A percentile compares a stretch with the other conserved stretches of the same genome.
These are phyloP conservation scores for Dipodascopsis tothii DNA, from an alignment of 805 yeast species.

Conservation along the genomic window DNA sequence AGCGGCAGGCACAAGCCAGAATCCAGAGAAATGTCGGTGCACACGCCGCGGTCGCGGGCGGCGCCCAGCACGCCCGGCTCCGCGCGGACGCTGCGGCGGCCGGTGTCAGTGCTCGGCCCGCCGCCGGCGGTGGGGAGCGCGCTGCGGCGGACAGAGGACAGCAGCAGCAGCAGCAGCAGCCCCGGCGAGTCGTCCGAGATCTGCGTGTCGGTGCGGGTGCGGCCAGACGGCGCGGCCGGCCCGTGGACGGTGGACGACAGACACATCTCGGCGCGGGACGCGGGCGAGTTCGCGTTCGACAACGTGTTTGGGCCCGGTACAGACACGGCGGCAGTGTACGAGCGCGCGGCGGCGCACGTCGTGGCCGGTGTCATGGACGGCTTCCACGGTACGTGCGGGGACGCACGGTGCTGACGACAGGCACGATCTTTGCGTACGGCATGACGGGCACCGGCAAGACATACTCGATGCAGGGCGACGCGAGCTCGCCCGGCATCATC, in stretches of 20 bases:
- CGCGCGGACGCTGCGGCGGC: no score
- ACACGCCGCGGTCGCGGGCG: no score
- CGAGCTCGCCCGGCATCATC: constrained; percentile 60
- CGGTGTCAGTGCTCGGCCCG: no score
- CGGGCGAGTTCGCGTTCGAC: constrained; percentile 68
- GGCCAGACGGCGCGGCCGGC: background rate
- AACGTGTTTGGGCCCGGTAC: constrained; percentile 53
- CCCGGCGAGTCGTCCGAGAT: no score
- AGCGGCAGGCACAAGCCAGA: no score
- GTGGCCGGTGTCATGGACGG: constrained; percentile 58
- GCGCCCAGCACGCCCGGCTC: no score
- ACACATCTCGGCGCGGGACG: constrained; percentile 43
- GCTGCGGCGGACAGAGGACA: no score
- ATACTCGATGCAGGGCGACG: constrained; percentile 71
- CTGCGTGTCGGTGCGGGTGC: background rate
- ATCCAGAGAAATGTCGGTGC: no score
- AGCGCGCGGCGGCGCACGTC: constrained; percentile 45
- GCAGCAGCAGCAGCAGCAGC: no score
- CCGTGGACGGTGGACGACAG: constrained; percentile 23
- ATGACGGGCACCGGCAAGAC: constrained; percentile 94
- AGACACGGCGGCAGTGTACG: constrained; percentile 48
- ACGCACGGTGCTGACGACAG: constrained; percentile 27
- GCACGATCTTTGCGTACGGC: constrained; percentile 88
- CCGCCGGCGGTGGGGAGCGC: no score
- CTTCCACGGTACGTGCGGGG: constrained; percentile 30